Evolutionary conservation across 1,139 yeast genomes (phyloP).

Genomic region (Candida sp.): DNA sequence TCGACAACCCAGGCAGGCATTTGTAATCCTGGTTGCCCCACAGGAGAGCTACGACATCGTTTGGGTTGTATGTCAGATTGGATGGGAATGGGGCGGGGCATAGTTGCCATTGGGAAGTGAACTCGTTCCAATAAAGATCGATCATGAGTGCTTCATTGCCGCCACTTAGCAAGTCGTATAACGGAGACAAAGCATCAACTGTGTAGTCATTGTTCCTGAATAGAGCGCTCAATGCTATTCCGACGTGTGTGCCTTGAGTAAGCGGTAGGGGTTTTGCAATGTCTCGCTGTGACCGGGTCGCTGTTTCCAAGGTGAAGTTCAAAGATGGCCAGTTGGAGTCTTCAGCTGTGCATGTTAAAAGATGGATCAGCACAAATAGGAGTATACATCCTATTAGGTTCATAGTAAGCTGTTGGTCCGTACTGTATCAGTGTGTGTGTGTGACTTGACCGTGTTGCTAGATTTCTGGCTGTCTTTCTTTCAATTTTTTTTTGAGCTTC

Average conservation of each 20-base stretch:
- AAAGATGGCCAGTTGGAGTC: constrained; percentile 3
- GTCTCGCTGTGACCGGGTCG: constrained; percentile 72
- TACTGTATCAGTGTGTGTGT: no score
- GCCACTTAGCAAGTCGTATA: constrained; percentile 43
- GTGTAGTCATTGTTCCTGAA: constrained; percentile 59
- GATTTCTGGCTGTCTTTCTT: not conserved
- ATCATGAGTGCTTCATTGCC: constrained; percentile 60
- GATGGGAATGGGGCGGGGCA: constrained; percentile 59
- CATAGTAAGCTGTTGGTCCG: not conserved
- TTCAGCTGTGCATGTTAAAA: not conserved
- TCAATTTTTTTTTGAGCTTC: not conserved
- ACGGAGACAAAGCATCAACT: constrained; percentile 34
- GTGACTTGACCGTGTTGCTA: no score
- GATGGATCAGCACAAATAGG: not conserved
- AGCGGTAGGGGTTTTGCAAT: constrained; percentile 57
- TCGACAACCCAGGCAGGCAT: constrained; percentile 51
- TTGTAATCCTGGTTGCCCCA: constrained; percentile 32
- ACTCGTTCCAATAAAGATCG: constrained; percentile 71
- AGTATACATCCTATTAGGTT: not conserved
- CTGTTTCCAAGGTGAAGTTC: constrained; percentile 24
- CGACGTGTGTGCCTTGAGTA: constrained; percentile 59
- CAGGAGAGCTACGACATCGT: constrained; percentile 15
- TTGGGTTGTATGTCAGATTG: constrained; percentile 26
- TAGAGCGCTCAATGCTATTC: constrained; percentile 56
- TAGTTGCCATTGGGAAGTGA: constrained; percentile 60